These are phyloP conservation scores for Oryza officinalis DNA, from an alignment of 176 grass and related monocot genomes.

Conservation along the genomic window DNA sequence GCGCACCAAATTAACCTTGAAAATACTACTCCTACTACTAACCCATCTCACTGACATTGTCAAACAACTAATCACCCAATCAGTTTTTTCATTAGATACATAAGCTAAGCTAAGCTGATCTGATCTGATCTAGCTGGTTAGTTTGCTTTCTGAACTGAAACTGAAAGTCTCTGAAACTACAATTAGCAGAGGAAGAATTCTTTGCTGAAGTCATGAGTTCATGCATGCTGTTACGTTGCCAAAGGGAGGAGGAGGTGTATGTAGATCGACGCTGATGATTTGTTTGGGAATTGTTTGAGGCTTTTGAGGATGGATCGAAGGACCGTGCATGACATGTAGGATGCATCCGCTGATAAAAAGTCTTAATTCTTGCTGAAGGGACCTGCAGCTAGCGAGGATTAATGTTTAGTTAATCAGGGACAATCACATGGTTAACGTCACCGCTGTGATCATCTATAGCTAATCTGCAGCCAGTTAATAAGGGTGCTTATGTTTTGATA, in stretches of 20 bases:
- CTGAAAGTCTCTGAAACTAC: neutral
- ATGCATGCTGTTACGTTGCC: neutral
- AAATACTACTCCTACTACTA: neutral
- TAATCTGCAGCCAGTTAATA: neutral
- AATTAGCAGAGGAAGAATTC: neutral
- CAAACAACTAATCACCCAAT: neutral
- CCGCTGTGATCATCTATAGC: neutral
- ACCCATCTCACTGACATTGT: neutral
- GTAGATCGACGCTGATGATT: neutral
- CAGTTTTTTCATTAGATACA: neutral
- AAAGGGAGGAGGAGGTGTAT: neutral
- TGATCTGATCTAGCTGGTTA: neutral
- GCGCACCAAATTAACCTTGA: neutral
- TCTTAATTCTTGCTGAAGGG: constrained; percentile 43
- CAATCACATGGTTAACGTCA: constrained; percentile 15
- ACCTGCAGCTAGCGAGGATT: constrained; percentile 5
- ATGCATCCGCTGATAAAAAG: constrained; percentile 36
- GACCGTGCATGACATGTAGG: neutral
- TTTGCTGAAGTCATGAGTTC: neutral
- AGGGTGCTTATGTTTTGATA: neutral
- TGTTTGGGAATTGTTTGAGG: constrained; percentile 20
- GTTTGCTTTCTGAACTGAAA: neutral
- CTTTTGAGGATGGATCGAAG: constrained; percentile 53
- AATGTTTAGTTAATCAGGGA: neutral
- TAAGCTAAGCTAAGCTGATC: neutral